Conservation (phyloP, 345 rosid genomes). For the Ceriops zippeliana region DNA sequence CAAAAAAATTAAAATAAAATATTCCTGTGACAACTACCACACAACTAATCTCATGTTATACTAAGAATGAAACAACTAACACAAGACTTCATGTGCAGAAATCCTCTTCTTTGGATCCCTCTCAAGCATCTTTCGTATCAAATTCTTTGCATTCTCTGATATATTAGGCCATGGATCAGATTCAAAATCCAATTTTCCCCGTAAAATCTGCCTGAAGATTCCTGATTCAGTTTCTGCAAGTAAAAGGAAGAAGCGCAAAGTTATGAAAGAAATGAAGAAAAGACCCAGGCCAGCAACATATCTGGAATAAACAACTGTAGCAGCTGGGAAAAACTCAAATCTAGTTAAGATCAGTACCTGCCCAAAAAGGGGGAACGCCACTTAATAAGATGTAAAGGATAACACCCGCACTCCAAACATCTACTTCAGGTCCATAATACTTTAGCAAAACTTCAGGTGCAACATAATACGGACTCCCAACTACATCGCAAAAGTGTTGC, state of each 20-base stretch:
- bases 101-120: conserved; percentile 77
- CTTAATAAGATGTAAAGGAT: conserved; percentile 89
- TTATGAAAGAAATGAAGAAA: background rate
- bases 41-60: background rate
- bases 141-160: conserved; percentile 87
- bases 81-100: conserved; percentile 82
- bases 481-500: conserved; percentile 76
- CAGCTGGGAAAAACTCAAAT: background rate
- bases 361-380: conserved; percentile 98
- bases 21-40: background rate
- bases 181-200: conserved; percentile 76
- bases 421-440: conserved; percentile 84
- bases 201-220: conserved; percentile 84
- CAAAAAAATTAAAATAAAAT: too few species aligned
- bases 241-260: conserved; percentile 5
- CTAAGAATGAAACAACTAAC: conserved; percentile 44
- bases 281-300: background rate
- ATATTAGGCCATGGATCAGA: conserved; percentile 96
- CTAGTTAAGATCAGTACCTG: conserved; percentile 41
- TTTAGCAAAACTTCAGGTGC: conserved; percentile 94
- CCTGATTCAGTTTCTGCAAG: conserved; percentile 89
- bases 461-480: conserved; percentile 96
- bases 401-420: conserved; percentile 97
- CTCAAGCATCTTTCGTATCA: conserved; percentile 81
- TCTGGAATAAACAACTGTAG: background rate